Percentiles rank a stretch among this genome's conserved stretches.
These are phyloP conservation scores for Terana coerulea DNA, from an alignment of 768 basidiomycete genomes.

Conservation along the genomic window DNA sequence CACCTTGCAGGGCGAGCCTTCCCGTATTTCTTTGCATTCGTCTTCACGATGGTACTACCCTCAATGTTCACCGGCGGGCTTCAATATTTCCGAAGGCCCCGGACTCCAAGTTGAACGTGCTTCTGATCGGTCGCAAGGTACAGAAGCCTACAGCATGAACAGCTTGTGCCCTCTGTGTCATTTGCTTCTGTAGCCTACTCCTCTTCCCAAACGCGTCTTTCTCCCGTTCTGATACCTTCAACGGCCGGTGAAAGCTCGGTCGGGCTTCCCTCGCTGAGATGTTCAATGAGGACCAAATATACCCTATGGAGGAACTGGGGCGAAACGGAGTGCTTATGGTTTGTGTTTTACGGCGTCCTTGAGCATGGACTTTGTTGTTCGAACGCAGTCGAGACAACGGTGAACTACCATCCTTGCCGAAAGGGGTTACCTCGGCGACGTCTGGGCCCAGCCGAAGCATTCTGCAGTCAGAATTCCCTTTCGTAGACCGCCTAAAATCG, in stretches of 20 bases:
- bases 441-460: conserved; percentile 5
- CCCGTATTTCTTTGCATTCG: neutral
- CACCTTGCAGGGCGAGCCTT: neutral
- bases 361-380: neutral
- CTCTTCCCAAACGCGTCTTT: conserved; percentile 1
- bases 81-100: neutral
- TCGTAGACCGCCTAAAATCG: conserved; percentile 5
- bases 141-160: neutral
- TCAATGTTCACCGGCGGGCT: neutral
- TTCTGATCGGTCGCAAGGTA: neutral
- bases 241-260: conserved; percentile 15
- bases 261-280: neutral
- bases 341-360: neutral
- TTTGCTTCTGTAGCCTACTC: neutral
- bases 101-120: neutral
- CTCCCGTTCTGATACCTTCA: conserved; percentile 4
- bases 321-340: conserved; percentile 1
- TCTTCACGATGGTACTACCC: neutral
- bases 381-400: neutral
- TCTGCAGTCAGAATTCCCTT: neutral
- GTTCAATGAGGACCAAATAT: neutral
- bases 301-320: conserved; percentile 11
- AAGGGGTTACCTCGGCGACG: conserved; percentile 10
- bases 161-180: neutral
- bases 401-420: conserved; percentile 10